Conservation (phyloP, 2,329 filamentous ascomycete genomes). For the Mycocentrospora acerina region DNA sequence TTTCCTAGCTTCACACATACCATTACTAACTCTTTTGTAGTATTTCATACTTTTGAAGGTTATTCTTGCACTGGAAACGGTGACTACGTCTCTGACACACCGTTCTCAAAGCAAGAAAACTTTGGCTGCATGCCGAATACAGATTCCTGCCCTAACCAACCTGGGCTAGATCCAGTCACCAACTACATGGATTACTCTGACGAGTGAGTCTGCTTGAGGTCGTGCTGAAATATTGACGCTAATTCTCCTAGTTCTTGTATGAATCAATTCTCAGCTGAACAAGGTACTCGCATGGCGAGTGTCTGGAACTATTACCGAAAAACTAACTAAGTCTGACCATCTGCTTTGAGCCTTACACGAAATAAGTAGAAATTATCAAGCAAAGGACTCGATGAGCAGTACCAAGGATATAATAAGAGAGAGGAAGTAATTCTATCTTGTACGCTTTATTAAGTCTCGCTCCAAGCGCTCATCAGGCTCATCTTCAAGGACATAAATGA, state of each 20-base stretch:
- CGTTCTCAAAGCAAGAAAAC: conserved; percentile 12
- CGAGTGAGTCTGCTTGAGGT: conserved; percentile 8
- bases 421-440: no score
- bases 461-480: no score
- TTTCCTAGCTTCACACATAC: conserved; percentile 1
- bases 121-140: conserved; percentile 26
- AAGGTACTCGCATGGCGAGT: conserved; percentile 24
- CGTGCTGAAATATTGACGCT: neutral
- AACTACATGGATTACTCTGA: conserved; percentile 41
- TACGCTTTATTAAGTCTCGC: no score
- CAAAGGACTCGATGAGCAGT: no score
- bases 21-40: neutral
- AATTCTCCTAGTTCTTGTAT: conserved; percentile 14
- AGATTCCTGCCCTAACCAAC: conserved; percentile 27
- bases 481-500: no score
- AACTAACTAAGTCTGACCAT: no score
- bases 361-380: no score
- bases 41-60: conserved; percentile 36
- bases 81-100: conserved; percentile 33
- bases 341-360: no score
- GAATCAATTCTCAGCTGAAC: conserved; percentile 28
- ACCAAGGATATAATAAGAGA: no score
- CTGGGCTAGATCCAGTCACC: conserved; percentile 33
- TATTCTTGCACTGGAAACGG: conserved; percentile 22
- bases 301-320: conserved; percentile 11